phyloP scores from a whole-genome alignment of 1,284 basidiomycete genomes.

The Cystobasidiaceae sp. region DNA sequence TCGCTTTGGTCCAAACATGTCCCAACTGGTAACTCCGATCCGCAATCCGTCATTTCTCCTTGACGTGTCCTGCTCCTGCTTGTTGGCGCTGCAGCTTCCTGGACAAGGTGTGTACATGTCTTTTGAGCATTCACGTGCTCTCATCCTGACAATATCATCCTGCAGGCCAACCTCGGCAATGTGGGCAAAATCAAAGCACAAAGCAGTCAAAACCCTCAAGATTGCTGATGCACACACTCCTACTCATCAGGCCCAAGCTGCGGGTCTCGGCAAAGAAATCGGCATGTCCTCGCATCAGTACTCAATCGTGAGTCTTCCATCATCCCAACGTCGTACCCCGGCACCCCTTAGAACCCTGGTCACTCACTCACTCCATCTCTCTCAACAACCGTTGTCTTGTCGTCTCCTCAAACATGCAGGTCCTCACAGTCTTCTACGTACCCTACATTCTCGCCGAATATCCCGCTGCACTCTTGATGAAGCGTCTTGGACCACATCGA shows the following conservation, averaged over 20 bases:
- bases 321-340: too few species aligned
- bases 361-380: too few species aligned
- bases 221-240: neutral
- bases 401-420: too few species aligned
- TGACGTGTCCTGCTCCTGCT: neutral
- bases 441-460: constrained; percentile 19
- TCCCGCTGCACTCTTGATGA: constrained; percentile 4
- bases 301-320: neutral
- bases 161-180: constrained; percentile 13
- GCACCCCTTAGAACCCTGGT: too few species aligned
- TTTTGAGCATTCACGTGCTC: neutral
- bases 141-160: neutral
- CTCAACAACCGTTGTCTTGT: too few species aligned
- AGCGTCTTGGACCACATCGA: constrained; percentile 4
- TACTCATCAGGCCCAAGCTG: constrained; percentile 3
- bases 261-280: neutral
- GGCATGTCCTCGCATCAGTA: constrained; percentile 9
- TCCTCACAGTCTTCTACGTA: constrained; percentile 11
- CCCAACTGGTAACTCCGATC: neutral
- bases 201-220: neutral
- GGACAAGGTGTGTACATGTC: neutral
- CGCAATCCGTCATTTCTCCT: neutral
- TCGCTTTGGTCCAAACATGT: neutral
- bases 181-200: too few species aligned
- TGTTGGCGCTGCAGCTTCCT: neutral